These are phyloP conservation scores for Xylaria grammica DNA, from an alignment of 495 filamentous ascomycete genomes.

Conservation along the genomic window DNA sequence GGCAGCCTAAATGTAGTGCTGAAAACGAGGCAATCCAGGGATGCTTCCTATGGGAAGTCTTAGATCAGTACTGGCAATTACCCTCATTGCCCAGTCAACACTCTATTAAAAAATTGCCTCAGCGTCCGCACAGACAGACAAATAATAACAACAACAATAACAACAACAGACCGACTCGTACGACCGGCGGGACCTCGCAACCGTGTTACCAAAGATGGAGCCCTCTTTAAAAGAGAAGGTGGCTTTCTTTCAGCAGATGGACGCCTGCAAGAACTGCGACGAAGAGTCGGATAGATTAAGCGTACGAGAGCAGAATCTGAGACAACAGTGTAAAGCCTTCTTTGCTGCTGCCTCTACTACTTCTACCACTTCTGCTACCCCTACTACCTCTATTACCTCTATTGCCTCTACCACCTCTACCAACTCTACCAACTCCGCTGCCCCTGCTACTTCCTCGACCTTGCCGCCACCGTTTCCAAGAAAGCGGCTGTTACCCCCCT, in stretches of 20 bases:
- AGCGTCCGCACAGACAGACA: too few species aligned
- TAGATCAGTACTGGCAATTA: too few species aligned
- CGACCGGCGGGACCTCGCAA: neutral
- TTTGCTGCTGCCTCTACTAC: constrained; percentile 8
- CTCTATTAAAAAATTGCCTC: too few species aligned
- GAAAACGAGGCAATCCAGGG: too few species aligned
- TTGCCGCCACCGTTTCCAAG: neutral
- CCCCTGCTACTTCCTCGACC: constrained; percentile 8
- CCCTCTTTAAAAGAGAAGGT: constrained; percentile 31
- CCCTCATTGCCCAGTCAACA: too few species aligned
- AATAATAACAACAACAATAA: too few species aligned
- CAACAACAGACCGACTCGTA: constrained; percentile 2
- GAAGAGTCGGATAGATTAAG: constrained; percentile 28
- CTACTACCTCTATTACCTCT: neutral
- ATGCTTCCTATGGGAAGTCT: too few species aligned
- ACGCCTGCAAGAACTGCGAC: constrained; percentile 16
- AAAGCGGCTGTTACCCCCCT: neutral
- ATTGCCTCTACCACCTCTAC: neutral
- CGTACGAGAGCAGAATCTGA: constrained; percentile 27
- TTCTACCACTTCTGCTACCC: neutral
- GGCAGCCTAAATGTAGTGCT: too few species aligned
- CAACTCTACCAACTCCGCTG: neutral
- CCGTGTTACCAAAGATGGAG: constrained; percentile 25
- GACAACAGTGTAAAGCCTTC: constrained; percentile 29
- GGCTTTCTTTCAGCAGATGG: constrained; percentile 35